Evolutionary conservation across 75 land plant genomes (phyloP).

Genomic region (Selaginella tamariscina): DNA sequence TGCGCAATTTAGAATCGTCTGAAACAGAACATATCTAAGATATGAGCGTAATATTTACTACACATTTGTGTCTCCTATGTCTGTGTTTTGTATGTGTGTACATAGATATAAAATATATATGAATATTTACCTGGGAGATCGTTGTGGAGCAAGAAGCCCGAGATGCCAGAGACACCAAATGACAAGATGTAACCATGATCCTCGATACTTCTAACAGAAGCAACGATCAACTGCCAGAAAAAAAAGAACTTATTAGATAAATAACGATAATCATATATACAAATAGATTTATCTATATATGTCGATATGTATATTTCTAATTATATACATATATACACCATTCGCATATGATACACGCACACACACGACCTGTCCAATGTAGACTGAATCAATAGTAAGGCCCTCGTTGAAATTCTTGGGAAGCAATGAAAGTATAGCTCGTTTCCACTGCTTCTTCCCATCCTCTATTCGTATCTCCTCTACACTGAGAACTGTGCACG

Average conservation of each 20-base stretch:
- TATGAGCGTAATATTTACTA: constrained; percentile 10
- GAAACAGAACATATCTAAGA: not conserved
- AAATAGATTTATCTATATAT: too few relatives aligned
- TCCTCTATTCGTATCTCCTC: constrained; percentile 27
- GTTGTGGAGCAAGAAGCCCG: constrained; percentile 58
- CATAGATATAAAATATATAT: too few relatives aligned
- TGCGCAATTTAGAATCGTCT: constrained; percentile 22
- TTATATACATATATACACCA: too few relatives aligned
- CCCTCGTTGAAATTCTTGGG: constrained; percentile 61
- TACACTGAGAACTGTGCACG: constrained; percentile 55
- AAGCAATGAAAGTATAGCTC: constrained; percentile 67
- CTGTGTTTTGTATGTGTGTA: too few relatives aligned
- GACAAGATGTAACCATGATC: constrained; percentile 93
- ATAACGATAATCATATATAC: too few relatives aligned
- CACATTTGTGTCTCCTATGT: too few relatives aligned
- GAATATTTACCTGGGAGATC: constrained; percentile 28
- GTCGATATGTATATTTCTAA: too few relatives aligned
- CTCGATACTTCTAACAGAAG: constrained; percentile 70
- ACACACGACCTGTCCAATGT: constrained; percentile 92
- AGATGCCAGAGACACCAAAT: constrained; percentile 58
- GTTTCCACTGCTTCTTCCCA: constrained; percentile 36
- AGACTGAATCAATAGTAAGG: constrained; percentile 58
- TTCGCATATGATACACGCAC: too few relatives aligned
- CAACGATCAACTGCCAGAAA: constrained; percentile 46
- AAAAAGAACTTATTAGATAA: constrained; percentile 8